A percentile compares a stretch with the other conserved stretches of the same genome.
Evolutionary conservation across 345 rosid genomes (phyloP).

Genomic region (Mercurialis annua): DNA sequence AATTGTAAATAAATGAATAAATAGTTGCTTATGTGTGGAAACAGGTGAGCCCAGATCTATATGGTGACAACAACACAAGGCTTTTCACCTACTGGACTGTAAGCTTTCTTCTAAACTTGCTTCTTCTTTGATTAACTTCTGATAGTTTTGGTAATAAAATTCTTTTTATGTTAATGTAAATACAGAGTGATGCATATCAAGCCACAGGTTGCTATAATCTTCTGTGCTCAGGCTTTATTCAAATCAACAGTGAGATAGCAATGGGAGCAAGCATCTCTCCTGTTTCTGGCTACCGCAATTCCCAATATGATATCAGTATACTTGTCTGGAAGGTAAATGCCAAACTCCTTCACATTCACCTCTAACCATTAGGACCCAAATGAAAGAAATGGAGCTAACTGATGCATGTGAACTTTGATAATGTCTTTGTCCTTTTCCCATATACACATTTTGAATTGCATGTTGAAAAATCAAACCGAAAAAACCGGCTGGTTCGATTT

Average conservation of each 20-base stretch:
- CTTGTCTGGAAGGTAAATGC: conserved; percentile 89
- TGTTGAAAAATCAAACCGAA: too few species aligned
- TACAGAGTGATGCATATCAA: conserved; percentile 92
- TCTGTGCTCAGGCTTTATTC: conserved; percentile 88
- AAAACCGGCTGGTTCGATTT: too few species aligned
- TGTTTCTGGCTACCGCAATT: conserved; percentile 51
- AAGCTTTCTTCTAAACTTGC: conserved; percentile 27
- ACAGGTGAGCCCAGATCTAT: conserved; percentile 98
- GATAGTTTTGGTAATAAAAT: not conserved
- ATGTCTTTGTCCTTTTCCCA: not conserved
- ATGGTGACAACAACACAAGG: conserved; percentile 98
- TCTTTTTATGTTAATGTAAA: not conserved
- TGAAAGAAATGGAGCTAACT: not conserved
- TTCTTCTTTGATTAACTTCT: not conserved
- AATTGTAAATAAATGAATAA: conserved; percentile 9
- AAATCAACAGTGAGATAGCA: conserved; percentile 88
- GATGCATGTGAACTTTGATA: conserved; percentile 7
- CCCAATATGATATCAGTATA: conserved; percentile 82
- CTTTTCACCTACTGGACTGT: conserved; percentile 99
- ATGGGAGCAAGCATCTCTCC: conserved; percentile 99
- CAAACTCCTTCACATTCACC: not conserved
- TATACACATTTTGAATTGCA: not conserved
- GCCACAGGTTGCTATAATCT: conserved; percentile 99
- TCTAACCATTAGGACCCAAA: not conserved
- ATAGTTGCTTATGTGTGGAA: conserved; percentile 14